phyloP scores from a whole-genome alignment of 73 alveolate genomes.

The Symbiodinium pilosum region DNA sequence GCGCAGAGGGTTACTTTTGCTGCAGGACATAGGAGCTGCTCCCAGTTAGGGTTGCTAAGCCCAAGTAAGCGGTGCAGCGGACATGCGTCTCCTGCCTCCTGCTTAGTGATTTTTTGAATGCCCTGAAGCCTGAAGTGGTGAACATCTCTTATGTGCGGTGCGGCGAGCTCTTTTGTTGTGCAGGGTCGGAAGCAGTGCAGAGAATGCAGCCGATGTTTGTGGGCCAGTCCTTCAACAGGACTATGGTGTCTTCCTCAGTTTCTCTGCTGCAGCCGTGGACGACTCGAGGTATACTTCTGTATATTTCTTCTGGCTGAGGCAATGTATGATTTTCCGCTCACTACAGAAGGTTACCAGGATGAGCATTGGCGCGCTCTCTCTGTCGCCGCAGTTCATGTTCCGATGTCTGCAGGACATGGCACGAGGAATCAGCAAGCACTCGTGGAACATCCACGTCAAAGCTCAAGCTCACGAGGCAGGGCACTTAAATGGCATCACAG shows the following conservation, averaged over 20 bases:
- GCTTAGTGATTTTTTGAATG: too few species aligned
- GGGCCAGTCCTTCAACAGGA: slow-evolving; percentile 74
- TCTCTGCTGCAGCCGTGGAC: background rate
- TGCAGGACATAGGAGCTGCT: too few species aligned
- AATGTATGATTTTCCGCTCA: slow-evolving; percentile 82
- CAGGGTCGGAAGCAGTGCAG: slow-evolving; percentile 82
- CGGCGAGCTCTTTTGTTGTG: background rate
- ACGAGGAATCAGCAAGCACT: slow-evolving; percentile 72
- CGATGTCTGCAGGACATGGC: slow-evolving; percentile 28
- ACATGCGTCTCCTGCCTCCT: too few species aligned
- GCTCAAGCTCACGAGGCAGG: slow-evolving; percentile 85
- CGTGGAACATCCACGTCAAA: slow-evolving; percentile 90
- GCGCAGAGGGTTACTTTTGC: too few species aligned
- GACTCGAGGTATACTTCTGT: background rate
- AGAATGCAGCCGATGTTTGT: slow-evolving; percentile 87
- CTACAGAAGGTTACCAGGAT: slow-evolving; percentile 70
- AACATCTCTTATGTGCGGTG: background rate
- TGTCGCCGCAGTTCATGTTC: background rate
- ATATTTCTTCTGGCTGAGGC: background rate
- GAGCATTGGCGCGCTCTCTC: background rate
- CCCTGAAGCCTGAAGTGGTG: too few species aligned
- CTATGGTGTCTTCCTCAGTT: background rate
- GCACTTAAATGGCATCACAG: background rate
- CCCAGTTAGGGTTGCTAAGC: too few species aligned
- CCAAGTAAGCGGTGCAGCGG: too few species aligned